Evolutionary conservation across 2,329 filamentous ascomycete species (phyloP), one percentile per base, ranked within the genome.

Genomic region (Nothophoma quercina): DNA sequence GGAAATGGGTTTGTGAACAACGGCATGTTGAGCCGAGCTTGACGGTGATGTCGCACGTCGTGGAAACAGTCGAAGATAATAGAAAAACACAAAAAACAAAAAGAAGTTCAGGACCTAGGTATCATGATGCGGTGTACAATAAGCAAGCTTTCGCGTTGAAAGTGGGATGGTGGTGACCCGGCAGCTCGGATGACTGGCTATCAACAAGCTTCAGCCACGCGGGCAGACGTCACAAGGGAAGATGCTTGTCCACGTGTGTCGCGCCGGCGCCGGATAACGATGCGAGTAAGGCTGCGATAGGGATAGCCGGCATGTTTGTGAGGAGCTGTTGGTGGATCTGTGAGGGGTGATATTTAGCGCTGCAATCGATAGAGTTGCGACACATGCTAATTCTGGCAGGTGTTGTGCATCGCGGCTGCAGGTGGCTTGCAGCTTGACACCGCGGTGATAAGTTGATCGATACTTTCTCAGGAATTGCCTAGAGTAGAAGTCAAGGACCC

Each of bases 1-100:
- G 60, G 62, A 22, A 70, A 50, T n/a, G 63, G 60, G 35, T 67
- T 71, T 12, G 51, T 21, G 21, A 56, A 7, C 15, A 51, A 52
- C 18, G 58, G 40, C 68, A 71, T 70, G 33, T 30, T 19, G 29
- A 21, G 16, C 33, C 50, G 23, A 21, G n/a, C 18, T 9, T 35
- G n/a, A 12, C 9, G 15, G 30, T 6, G 5, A 7, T 5, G 19
- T n/a, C 15, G 19, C 28, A 29, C 25, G 9, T 38, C 33, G 15
- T 26, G 3, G 35, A 6, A 29, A 13, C 43, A 38, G 15, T 26
- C 4, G 35, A 6, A 29, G 19, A 12, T 26, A 16, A 47, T 15
- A 49, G 30, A 40, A 33, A 4, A 19, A 19, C 7, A 43, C 13
- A 32, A 39, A 43, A 22, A 22, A 29, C 25, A 23, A 19, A 26